Evolutionary conservation across 2,329 filamentous ascomycete species (phyloP), one percentile per base, ranked within the genome.

Genomic region (Colletotrichum brevisporum): DNA sequence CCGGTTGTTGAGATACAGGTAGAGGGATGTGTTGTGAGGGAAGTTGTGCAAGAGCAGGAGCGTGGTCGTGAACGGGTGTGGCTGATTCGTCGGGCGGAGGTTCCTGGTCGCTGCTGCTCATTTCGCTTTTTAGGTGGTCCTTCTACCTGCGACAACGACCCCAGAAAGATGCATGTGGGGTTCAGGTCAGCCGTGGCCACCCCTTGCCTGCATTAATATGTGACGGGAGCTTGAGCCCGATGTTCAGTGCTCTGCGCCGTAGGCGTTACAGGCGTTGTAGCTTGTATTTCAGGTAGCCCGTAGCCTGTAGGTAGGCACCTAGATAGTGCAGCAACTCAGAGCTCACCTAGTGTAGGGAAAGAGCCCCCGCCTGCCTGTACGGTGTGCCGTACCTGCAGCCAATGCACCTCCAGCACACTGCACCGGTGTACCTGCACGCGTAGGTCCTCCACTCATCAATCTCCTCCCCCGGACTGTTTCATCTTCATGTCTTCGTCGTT

Each of bases 381-480:
- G 26, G 26, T 48, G 47, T 24, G 6, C 55, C 8, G 51, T 52
- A 63, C 54, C 64, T 68, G 65, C 65, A 67, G 58, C 58, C 27
- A 47, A 39, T 54, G 47, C 53, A 52, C 48, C 48, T 55, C 16
- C 8, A 52, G 36, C 52, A 27, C 26, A 45, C 55, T 36, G 24
- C 39, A 43, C 39, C 16, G 21, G 21, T n/a, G 43, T 50, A 39
- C 10, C 66, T 68, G 60, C 66, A 68, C 16, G 24, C 36, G 53
- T 24, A 24, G 21, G 21, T 21, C 65, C 65, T 64, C 47, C 39
- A 58, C 47, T 65, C 54, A 68, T 36, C 31, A 36, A 36, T 50
- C 54, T 65, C 53, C 45, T 55, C 61, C 50, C 65, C 52, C 43
- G 61, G 31, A 26, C 18, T 15, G 65, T 69, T 69, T 69, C 66